Base-by-base conservation (phyloP, 2,329 filamentous ascomycete genomes). In the Diaporthe sp. region DNA sequence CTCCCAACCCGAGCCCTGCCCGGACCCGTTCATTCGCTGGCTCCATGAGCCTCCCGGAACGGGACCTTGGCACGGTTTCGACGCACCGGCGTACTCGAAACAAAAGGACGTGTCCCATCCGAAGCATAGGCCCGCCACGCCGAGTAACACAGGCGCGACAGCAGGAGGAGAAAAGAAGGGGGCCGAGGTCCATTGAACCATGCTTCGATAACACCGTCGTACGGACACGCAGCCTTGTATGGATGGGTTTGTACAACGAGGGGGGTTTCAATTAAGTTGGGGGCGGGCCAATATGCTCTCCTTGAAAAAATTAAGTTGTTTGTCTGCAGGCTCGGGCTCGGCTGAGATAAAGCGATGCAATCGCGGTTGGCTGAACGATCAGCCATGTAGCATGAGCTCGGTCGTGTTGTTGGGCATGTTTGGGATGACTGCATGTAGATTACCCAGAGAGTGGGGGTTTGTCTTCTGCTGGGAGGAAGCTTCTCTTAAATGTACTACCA, bases 21-120 rank as follows among this genome's bases (percentile, higher is more conserved):
- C 25, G 13, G 25, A 57, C 17, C 58, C 75, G 17, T 37, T 76
- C 51, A 17, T 31, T 7, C 51, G 49, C 51, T 76, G 67, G 72
- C 17, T 76, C n/a, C n/a, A 10, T 13, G 75, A 76, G 42, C 13
- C 19, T 15, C 72, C 67, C 3, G 2, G 3, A 12, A 44, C 31
- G 8, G 17, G 57, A 17, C 58, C 72, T 5, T 75, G 75, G 72
- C 39, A 74, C 46, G 28, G 28, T 17, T 15, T 65, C 15, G n/a
- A 44, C n/a, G 25, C 22, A 34, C 65, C 72, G 9, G 19, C 58
- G 17, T 22, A 3, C 37, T 55, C 49, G 22, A 25, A 15, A 4
- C 49, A 61, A 13, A 19, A 8, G 19, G 22, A 17, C 12, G 42
- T 28, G 4, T 34, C 34, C 28, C 19, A 15, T 13, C 17, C 39